These are phyloP conservation scores for Bjerkandera adusta DNA, from an alignment of 1,284 basidiomycete species.

Conservation along the genomic window DNA sequence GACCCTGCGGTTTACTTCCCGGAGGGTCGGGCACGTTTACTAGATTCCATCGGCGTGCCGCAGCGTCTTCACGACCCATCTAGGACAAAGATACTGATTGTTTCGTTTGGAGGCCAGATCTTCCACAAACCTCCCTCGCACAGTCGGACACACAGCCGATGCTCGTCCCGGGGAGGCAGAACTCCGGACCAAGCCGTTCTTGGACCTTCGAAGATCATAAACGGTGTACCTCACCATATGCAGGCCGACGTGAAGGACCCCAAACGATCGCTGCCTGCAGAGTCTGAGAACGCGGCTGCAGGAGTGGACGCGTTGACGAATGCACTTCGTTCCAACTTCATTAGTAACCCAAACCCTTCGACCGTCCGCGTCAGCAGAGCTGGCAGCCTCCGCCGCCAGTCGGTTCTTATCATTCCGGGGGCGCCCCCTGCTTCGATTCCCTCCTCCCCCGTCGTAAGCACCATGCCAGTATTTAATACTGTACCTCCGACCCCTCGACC, in stretches of 20 bases:
- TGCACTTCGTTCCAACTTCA: slow-evolving; percentile 20
- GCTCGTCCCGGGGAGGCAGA: slow-evolving; percentile 1
- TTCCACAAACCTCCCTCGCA: slow-evolving; percentile 55
- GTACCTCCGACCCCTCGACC: slow-evolving; percentile 28
- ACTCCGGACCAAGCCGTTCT: slow-evolving; percentile 6
- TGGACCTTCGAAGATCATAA: slow-evolving; percentile 6
- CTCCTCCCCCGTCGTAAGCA: slow-evolving; percentile 20
- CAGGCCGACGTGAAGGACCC: background rate
- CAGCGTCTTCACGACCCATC: slow-evolving; percentile 41
- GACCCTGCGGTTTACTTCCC: slow-evolving; percentile 45
- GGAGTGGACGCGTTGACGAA: slow-evolving; percentile 21
- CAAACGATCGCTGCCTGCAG: slow-evolving; percentile 4
- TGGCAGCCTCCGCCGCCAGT: slow-evolving; percentile 16
- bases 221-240: background rate
- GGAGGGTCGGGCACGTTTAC: slow-evolving; percentile 48
- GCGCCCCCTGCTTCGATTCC: slow-evolving; percentile 39
- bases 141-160: slow-evolving; percentile 27
- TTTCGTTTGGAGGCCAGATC: slow-evolving; percentile 77
- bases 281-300: background rate
- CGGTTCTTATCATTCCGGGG: slow-evolving; percentile 39
- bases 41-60: slow-evolving; percentile 60
- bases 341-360: background rate
- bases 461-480: slow-evolving; percentile 22
- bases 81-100: slow-evolving; percentile 60
- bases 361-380: background rate